phyloP scores from a whole-genome alignment of 2,329 filamentous ascomycete species.

The Seiridium cupressi region DNA sequence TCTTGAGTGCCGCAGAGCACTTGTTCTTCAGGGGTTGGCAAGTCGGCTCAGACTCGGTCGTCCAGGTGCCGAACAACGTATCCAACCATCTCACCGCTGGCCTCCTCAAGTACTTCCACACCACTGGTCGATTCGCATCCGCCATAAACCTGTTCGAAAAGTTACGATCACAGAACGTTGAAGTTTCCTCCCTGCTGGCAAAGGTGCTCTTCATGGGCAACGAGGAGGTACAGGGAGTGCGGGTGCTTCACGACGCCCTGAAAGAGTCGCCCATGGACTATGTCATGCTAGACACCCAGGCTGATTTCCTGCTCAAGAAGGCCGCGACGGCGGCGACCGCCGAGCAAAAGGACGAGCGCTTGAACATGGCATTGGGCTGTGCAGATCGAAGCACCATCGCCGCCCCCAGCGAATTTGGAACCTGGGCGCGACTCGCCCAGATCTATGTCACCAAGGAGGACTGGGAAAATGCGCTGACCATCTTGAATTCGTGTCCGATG shows the following conservation, averaged over 20 bases:
- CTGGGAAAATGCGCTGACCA: slow-evolving; percentile 93
- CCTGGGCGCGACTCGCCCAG: slow-evolving; percentile 90
- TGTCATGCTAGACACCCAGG: slow-evolving; percentile 90
- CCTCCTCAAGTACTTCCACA: slow-evolving; percentile 90
- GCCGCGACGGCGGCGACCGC: slow-evolving; percentile 55
- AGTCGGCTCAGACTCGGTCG: slow-evolving; percentile 91
- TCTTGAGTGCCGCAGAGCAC: slow-evolving; percentile 89
- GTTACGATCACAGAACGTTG: slow-evolving; percentile 82
- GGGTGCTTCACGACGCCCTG: slow-evolving; percentile 81
- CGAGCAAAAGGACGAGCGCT: slow-evolving; percentile 61
- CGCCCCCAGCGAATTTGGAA: slow-evolving; percentile 94
- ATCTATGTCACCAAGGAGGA: slow-evolving; percentile 93
- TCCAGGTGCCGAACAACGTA: slow-evolving; percentile 95
- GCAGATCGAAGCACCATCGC: slow-evolving; percentile 94
- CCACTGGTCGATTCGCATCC: slow-evolving; percentile 89
- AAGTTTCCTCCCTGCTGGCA: slow-evolving; percentile 89
- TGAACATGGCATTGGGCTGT: slow-evolving; percentile 85
- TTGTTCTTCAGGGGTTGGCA: slow-evolving; percentile 96
- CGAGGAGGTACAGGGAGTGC: slow-evolving; percentile 94
- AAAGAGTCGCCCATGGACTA: slow-evolving; percentile 97
- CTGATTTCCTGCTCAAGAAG: slow-evolving; percentile 87
- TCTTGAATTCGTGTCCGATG: slow-evolving; percentile 98
- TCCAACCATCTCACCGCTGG: slow-evolving; percentile 96
- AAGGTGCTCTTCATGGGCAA: slow-evolving; percentile 92
- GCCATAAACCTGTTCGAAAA: slow-evolving; percentile 99